Conservation (phyloP, 2,329 filamentous ascomycete species). For the Ceratocystis albifundus region DNA sequence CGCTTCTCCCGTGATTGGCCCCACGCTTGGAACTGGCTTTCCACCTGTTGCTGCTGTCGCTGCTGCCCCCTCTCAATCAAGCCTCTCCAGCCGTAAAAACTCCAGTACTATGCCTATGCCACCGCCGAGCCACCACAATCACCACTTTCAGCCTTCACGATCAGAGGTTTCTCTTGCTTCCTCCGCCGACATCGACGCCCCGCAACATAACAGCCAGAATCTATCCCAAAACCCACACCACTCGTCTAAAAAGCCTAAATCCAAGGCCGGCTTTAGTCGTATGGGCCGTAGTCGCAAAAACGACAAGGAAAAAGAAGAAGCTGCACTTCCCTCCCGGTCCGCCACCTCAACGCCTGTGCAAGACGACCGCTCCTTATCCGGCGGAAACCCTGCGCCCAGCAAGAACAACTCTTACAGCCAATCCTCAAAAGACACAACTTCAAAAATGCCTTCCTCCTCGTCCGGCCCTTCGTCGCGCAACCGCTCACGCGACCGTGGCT, state of each 20-base stretch:
- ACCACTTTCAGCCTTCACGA: constrained; percentile 36
- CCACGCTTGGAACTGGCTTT: constrained; percentile 10
- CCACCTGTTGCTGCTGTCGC: background rate
- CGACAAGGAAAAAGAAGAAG: constrained; percentile 40
- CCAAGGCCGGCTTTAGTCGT: constrained; percentile 42
- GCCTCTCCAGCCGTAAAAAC: constrained; percentile 23
- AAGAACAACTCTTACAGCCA: constrained; percentile 11
- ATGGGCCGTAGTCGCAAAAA: constrained; percentile 43
- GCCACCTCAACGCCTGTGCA: constrained; percentile 18
- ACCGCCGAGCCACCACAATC: constrained; percentile 31
- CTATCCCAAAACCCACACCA: background rate
- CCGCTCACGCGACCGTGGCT: constrained; percentile 58
- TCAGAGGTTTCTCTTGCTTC: constrained; percentile 44
- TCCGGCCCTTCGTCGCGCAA: constrained; percentile 47
- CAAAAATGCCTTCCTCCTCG: constrained; percentile 12
- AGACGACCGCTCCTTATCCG: constrained; percentile 21
- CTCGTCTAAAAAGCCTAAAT: constrained; percentile 38
- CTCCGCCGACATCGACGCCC: constrained; percentile 37
- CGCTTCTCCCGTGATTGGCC: background rate
- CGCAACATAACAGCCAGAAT: constrained; percentile 18
- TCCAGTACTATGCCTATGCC: constrained; percentile 12
- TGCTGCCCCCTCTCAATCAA: constrained; percentile 23
- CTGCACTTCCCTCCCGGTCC: constrained; percentile 16
- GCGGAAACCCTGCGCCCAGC: constrained; percentile 9
- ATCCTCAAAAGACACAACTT: constrained; percentile 11